Base-by-base conservation (phyloP, 371 early-diverging fungal species). In the Synchytrium microbalum region DNA sequence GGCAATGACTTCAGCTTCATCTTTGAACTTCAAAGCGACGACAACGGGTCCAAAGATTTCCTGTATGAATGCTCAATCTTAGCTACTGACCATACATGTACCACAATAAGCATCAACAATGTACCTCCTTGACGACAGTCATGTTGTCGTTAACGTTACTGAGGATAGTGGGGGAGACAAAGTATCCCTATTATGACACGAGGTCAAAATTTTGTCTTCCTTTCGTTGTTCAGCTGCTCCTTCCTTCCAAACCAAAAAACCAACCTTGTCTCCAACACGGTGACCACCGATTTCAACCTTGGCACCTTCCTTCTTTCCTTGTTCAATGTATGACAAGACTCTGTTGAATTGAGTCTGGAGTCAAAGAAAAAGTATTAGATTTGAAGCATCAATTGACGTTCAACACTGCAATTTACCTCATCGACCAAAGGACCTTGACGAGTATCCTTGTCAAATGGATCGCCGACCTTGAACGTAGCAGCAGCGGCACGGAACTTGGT, bases 1-100 rank as follows among this genome's bases (percentile, higher is more conserved):
- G 8, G 5, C 32, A 59, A 53, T 51, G 64, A 64, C 70, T 62
- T 72, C 72, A 23, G 60, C 61, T 58, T 70, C 73, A 26, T 62
- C 66, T 31, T 64, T 57, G 54, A 75, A 75, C 62, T 79, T 75
- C 62, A 85, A 74, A 53, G 92, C 87, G 30, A 84, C 79, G 14
- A 90, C 82, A 2, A 95, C 92, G 0, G 95, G 94, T 1, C 94
- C 95, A 80, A 93, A 95, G 63, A 95, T 86, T 70, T 95, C 95
- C n/a, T n/a, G n/a, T n/a, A n/a, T n/a, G n/a, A n/a, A n/a, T n/a
- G n/a, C n/a, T n/a, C n/a, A n/a, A n/a, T n/a, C n/a, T n/a, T n/a
- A n/a, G n/a, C n/a, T n/a, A n/a, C n/a, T n/a, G n/a, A n/a, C n/a
- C n/a, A n/a, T n/a, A n/a, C n/a, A n/a, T n/a, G n/a, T n/a, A n/a